These are phyloP conservation scores for Botryobasidium botryosum DNA, from an alignment of 768 basidiomycete genomes.

Conservation along the genomic window DNA sequence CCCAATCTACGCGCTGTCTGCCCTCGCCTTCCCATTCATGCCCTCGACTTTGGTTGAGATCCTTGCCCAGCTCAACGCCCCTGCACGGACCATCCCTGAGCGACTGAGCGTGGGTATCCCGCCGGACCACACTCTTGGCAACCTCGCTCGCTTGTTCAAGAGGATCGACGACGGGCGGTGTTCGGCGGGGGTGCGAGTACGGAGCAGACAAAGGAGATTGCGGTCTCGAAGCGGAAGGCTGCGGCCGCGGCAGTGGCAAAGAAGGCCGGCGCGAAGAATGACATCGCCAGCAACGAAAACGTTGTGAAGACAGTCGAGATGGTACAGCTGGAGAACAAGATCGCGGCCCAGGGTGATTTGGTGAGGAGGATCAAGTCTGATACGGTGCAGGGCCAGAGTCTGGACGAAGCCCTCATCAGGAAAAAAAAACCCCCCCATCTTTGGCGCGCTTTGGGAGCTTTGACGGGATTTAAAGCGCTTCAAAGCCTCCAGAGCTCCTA, in stretches of 20 bases:
- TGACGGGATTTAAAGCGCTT: no score
- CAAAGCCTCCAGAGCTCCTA: no score
- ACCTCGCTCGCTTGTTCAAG: conserved; percentile 81
- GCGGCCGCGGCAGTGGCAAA: conserved; percentile 30
- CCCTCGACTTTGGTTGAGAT: conserved; percentile 73
- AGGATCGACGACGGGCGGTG: conserved; percentile 72
- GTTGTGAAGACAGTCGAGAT: conserved; percentile 66
- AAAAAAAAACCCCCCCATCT: no score
- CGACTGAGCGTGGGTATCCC: conserved; percentile 67
- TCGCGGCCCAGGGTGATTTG: conserved; percentile 55
- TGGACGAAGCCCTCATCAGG: no score
- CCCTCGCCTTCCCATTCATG: conserved; percentile 90
- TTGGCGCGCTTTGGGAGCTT: no score
- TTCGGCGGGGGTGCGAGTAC: conserved; percentile 82
- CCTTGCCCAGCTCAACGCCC: conserved; percentile 79
- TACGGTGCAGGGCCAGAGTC: conserved; percentile 29
- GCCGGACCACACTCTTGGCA: conserved; percentile 68
- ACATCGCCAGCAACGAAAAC: conserved; percentile 20
- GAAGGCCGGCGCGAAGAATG: conserved; percentile 27
- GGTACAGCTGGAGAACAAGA: conserved; percentile 51
- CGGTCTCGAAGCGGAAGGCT: conserved; percentile 27
- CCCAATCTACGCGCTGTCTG: conserved; percentile 79
- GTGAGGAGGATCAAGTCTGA: conserved; percentile 48
- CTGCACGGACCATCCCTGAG: conserved; percentile 60
- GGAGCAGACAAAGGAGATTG: no score